Conservation (phyloP, 306 rosid genomes). For the Rubus idaeus region DNA sequence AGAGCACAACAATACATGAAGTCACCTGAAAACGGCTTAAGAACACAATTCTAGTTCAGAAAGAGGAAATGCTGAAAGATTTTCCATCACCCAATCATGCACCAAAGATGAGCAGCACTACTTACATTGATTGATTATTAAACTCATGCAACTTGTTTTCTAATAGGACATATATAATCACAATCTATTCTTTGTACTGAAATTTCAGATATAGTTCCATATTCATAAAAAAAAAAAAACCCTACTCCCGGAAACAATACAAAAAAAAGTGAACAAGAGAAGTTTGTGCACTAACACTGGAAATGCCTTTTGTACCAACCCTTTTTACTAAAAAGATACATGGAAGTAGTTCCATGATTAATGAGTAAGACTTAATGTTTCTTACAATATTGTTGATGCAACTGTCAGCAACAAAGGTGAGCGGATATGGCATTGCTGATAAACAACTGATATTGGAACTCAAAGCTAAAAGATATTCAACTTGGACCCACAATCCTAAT, state of each 20-base stretch:
- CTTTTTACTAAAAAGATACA: neutral
- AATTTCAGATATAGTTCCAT: neutral
- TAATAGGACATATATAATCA: neutral
- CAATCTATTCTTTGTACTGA: neutral
- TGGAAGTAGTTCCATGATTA: neutral
- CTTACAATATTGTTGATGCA: neutral
- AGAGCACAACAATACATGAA: neutral
- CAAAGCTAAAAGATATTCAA: neutral
- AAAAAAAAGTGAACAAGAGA: neutral
- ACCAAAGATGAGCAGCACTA: neutral
- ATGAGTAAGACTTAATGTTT: neutral
- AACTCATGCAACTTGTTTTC: neutral
- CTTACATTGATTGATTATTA: neutral
- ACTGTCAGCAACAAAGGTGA: neutral
- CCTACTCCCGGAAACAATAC: neutral
- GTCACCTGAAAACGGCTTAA: slow-evolving; percentile 2
- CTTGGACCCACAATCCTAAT: neutral
- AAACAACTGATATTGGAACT: neutral
- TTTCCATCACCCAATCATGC: slow-evolving; percentile 17
- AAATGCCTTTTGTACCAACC: neutral
- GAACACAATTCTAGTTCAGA: slow-evolving; percentile 7
- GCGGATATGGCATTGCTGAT: slow-evolving; percentile 1
- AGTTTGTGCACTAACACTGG: neutral
- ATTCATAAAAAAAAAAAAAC: neutral
- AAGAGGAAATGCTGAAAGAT: slow-evolving; percentile 16